Conservation (phyloP, 352 stramenopile genomes). For the Plasmopara muralis region DNA sequence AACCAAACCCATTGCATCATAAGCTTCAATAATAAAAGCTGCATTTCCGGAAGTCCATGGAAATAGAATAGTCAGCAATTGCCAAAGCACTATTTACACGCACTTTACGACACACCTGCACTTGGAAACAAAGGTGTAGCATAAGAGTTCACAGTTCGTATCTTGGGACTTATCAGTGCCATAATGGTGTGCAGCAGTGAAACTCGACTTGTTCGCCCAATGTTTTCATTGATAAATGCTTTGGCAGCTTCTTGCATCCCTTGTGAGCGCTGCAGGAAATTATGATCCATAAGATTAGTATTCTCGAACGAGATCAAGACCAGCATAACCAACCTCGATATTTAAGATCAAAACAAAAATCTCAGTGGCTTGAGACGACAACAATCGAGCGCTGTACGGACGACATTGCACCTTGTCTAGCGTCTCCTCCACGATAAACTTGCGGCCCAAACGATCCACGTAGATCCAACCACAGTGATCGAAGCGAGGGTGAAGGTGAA, state of each 20-base stretch:
- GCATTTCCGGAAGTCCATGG: conserved; percentile 1
- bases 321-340: conserved; percentile 21
- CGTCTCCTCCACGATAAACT: conserved; percentile 83
- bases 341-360: conserved; percentile 77
- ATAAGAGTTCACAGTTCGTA: conserved; percentile 13
- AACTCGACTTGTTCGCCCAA: conserved; percentile 49
- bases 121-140: conserved; percentile 33
- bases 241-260: conserved; percentile 53
- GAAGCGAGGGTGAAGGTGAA: conserved; percentile 56
- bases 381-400: conserved; percentile 65
- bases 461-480: conserved; percentile 80
- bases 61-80: conserved; percentile 1
- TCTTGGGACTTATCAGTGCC: conserved; percentile 39
- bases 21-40: conserved; percentile 65
- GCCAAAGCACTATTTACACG: neutral
- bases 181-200: conserved; percentile 48
- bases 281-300: conserved; percentile 4
- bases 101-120: conserved; percentile 26
- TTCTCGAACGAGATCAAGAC: neutral
- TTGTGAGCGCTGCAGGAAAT: conserved; percentile 40
- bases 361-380: conserved; percentile 63
- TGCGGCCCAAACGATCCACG: conserved; percentile 71
- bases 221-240: conserved; percentile 48
- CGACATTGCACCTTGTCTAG: conserved; percentile 69
- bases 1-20: conserved; percentile 57